phyloP scores from a whole-genome alignment of 2,329 filamentous ascomycete species.

The Alternaria angustiovoidea region DNA sequence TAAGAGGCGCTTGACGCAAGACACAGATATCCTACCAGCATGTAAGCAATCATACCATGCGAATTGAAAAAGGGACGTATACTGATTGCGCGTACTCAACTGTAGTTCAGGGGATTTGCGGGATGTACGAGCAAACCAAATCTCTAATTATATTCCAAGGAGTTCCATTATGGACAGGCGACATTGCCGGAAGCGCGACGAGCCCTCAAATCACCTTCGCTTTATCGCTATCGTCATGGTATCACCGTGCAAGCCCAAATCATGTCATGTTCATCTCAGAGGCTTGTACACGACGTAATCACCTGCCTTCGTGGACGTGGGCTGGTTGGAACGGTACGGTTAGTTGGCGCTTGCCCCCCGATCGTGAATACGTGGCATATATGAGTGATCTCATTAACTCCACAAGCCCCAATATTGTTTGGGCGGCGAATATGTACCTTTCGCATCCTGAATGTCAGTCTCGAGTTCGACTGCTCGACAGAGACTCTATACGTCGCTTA shows the following conservation, averaged over 20 bases:
- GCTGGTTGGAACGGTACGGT: conserved; percentile 24
- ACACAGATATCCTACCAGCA: conserved; percentile 13
- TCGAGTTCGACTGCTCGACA: conserved; percentile 4
- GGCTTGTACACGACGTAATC: background rate
- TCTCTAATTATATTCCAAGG: conserved; percentile 7
- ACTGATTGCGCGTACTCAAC: background rate
- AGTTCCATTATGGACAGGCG: conserved; percentile 19
- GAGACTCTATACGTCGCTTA: background rate
- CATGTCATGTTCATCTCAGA: conserved; percentile 18
- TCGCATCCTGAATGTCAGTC: background rate
- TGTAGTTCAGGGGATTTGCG: background rate
- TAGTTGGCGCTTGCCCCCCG: conserved; percentile 21
- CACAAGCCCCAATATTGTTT: conserved; percentile 8
- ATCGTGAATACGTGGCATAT: conserved; percentile 12
- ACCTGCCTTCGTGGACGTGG: conserved; percentile 7
- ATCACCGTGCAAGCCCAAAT: conserved; percentile 9
- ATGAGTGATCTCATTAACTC: conserved; percentile 20
- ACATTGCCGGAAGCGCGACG: conserved; percentile 4
- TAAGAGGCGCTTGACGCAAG: conserved; percentile 6
- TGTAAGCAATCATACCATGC: background rate
- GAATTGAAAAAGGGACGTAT: background rate
- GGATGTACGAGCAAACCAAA: conserved; percentile 11
- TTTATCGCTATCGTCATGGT: conserved; percentile 19
- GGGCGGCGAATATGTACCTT: conserved; percentile 19
- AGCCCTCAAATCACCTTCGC: conserved; percentile 17